Conservation (phyloP, 345 rosid genomes). For the Pistacia integerrima region DNA sequence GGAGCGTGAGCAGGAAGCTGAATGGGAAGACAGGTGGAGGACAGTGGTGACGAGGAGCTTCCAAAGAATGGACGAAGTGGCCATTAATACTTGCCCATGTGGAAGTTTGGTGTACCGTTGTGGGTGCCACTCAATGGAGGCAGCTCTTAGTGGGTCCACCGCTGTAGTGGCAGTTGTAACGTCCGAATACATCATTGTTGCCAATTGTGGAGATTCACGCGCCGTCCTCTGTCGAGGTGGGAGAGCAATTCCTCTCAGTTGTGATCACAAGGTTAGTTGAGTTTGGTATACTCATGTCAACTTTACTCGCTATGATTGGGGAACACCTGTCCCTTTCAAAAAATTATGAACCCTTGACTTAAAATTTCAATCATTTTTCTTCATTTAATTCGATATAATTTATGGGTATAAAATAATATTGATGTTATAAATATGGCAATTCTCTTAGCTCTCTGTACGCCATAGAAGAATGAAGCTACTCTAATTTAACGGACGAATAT, state of each 20-base stretch:
- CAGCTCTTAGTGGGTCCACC: constrained; percentile 52
- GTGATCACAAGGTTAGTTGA: constrained; percentile 59
- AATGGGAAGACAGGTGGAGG: constrained; percentile 36
- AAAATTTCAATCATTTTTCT: not conserved
- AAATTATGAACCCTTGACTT: too few species aligned
- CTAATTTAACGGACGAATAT: too few species aligned
- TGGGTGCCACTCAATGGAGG: constrained; percentile 41
- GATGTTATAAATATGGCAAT: too few species aligned
- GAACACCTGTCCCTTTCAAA: not conserved
- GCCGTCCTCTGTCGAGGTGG: constrained; percentile 64
- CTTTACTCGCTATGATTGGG: constrained; percentile 8
- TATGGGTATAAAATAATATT: too few species aligned
- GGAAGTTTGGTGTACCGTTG: constrained; percentile 35
- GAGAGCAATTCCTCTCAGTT: constrained; percentile 46
- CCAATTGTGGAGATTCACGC: constrained; percentile 71
- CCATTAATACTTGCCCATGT: constrained; percentile 41
- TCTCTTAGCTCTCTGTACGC: too few species aligned
- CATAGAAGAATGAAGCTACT: too few species aligned
- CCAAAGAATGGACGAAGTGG: constrained; percentile 46
- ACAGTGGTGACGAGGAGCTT: constrained; percentile 44
- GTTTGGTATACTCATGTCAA: not conserved
- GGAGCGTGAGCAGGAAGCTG: not conserved
- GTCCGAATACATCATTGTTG: constrained; percentile 43
- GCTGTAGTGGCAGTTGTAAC: constrained; percentile 52
- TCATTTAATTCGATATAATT: not conserved